Conservation (phyloP, 345 rosid species). For the Eucalyptus pauciflora region DNA sequence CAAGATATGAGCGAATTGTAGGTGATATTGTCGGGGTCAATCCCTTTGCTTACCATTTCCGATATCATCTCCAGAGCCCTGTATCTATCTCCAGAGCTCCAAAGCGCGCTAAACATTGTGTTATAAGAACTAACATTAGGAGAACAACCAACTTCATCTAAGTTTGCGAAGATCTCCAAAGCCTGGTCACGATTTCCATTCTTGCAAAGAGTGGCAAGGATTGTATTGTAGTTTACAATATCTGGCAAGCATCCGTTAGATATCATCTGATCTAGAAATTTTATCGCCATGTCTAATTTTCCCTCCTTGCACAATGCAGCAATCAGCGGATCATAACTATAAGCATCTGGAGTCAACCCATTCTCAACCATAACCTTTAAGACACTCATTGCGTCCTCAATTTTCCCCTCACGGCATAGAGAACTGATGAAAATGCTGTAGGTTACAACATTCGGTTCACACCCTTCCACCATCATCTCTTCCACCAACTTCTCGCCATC, state of each 20-base stretch:
- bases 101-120: constrained; percentile 67
- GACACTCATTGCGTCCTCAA: constrained; percentile 49
- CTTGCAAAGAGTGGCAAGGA: constrained; percentile 62
- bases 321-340: constrained; percentile 72
- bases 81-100: constrained; percentile 53
- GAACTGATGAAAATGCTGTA: constrained; percentile 61
- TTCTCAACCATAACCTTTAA: constrained; percentile 45
- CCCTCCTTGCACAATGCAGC: constrained; percentile 73
- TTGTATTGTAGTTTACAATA: constrained; percentile 72
- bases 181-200: constrained; percentile 64
- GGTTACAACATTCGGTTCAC: constrained; percentile 58
- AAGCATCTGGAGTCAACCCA: constrained; percentile 60
- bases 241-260: constrained; percentile 78
- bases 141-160: constrained; percentile 65
- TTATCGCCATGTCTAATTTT: constrained; percentile 59
- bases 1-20: constrained; percentile 77
- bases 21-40: constrained; percentile 68
- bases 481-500: constrained; percentile 50
- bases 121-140: constrained; percentile 78
- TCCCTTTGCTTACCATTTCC: constrained; percentile 49
- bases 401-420: constrained; percentile 55
- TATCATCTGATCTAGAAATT: constrained; percentile 63
- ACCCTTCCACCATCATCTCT: constrained; percentile 47
- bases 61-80: constrained; percentile 52
- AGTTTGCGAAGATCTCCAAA: constrained; percentile 50